Evolutionary conservation across 2,329 filamentous ascomycete genomes (phyloP).

Genomic region (Canariomyces notabilis): DNA sequence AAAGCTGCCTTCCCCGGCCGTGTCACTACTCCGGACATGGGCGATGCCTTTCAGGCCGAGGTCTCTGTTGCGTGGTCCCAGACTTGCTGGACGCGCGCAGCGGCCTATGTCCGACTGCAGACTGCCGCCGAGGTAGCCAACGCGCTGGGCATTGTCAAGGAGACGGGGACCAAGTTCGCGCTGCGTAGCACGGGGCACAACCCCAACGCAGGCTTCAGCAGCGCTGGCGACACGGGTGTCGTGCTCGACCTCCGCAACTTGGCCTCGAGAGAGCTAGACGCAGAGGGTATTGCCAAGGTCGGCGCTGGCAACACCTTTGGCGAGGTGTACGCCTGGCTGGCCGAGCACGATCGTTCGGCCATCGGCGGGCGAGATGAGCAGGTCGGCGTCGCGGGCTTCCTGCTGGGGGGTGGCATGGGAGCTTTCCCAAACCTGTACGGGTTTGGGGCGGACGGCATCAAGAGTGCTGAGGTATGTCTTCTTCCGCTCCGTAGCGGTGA

Average conservation of each 20-base stretch:
- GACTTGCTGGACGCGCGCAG: background rate
- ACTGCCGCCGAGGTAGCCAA: background rate
- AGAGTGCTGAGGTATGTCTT: background rate
- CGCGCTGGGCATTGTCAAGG: background rate
- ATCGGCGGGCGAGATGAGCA: slow-evolving; percentile 1
- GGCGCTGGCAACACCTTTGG: background rate
- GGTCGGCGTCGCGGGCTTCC: slow-evolving; percentile 1
- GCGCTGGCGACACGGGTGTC: background rate
- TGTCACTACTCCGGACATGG: background rate
- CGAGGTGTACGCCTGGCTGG: slow-evolving; percentile 1
- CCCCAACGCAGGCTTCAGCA: slow-evolving; percentile 1
- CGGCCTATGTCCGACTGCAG: background rate
- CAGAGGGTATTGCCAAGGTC: background rate
- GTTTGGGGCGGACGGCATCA: background rate
- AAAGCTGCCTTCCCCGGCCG: background rate
- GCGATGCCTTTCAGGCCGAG: background rate
- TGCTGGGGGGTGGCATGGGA: background rate
- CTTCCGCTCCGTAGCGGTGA: background rate
- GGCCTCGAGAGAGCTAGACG: background rate
- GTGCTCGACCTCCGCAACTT: background rate
- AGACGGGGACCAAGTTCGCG: background rate
- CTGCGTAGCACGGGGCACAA: slow-evolving; percentile 1
- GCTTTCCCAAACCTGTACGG: background rate
- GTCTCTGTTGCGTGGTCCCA: background rate
- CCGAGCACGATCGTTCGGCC: background rate